Evolutionary conservation across 176 grass and related monocot genomes (phyloP), one percentile per base, ranked within the genome.

Genomic region (Urochloa ruziziensis): DNA sequence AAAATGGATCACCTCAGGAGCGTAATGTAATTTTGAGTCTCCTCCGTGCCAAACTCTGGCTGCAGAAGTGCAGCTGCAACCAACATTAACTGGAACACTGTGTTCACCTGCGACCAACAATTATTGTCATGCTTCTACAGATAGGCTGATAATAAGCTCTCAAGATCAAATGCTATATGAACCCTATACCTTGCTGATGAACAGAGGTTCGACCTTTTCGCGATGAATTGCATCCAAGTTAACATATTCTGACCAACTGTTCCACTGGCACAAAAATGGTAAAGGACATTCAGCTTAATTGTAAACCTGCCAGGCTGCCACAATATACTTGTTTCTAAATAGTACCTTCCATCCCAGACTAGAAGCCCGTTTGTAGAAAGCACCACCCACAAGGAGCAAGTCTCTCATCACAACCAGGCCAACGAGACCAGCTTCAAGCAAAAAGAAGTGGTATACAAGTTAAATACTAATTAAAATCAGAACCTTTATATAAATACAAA

Each of bases 111-210:
- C 42, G 88, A 75, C 63, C 46, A 32, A 74, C 19, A 85, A 88
- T 28, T 67, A 75, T 28, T 54, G 43, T 64, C 79, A 85, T 78
- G 74, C 5, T 84, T 79, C 51, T 48, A 66, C 60, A 53, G 28
- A 91, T 67, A 46, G 17, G 44, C 54, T 35, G n/a, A n/a, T n/a
- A 37, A 51, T 43, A 77, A 75, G 2, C 19, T 59, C 74, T 82
- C 67, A 63, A 24, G 37, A 79, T 83, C 52, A 72, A 76, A 60
- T 74, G 74, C 5, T 77, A 24, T 58, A 35, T 48, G 34, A 40
- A 78, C 62, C 64, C n/a, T n/a, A 82, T 71, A 87, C 95, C 92
- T 98, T 98, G 90, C 96, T 98, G 52, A 95, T 95, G 86, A 98
- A 95, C 72, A 98, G 89, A 57, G 96, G 96, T 37, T 95, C 80